These are phyloP conservation scores for Monosporascus sp. DNA, from an alignment of 2,329 filamentous ascomycete genomes.

Conservation along the genomic window DNA sequence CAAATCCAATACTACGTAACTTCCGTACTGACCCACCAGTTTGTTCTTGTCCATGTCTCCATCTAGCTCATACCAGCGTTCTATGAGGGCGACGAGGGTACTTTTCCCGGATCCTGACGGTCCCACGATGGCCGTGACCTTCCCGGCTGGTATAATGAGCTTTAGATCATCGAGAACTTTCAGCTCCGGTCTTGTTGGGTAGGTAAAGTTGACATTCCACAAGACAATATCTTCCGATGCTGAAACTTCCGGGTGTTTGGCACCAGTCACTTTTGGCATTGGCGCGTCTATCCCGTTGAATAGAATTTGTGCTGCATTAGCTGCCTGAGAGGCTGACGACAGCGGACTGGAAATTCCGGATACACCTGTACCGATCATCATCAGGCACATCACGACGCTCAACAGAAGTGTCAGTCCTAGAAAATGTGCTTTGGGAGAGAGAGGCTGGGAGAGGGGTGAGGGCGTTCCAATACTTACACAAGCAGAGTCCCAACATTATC, in stretches of 20 bases:
- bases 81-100: constrained; percentile 65
- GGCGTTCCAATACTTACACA: constrained; percentile 25
- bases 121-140: constrained; percentile 68
- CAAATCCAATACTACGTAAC: background rate
- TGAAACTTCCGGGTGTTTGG: constrained; percentile 42
- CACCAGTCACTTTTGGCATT: constrained; percentile 32
- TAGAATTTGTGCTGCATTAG: constrained; percentile 50
- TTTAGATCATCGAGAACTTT: constrained; percentile 57
- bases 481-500: constrained; percentile 49
- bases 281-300: constrained; percentile 49
- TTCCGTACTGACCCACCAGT: constrained; percentile 13
- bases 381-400: constrained; percentile 50
- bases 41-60: constrained; percentile 33
- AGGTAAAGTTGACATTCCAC: constrained; percentile 62
- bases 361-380: constrained; percentile 51
- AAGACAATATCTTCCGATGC: constrained; percentile 52
- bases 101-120: constrained; percentile 70
- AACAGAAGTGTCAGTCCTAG: no score
- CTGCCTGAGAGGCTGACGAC: constrained; percentile 51
- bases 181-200: constrained; percentile 59
- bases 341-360: constrained; percentile 52
- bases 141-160: constrained; percentile 56
- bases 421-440: no score
- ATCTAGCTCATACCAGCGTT: constrained; percentile 64
- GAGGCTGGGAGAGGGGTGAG: no score